phyloP scores from a whole-genome alignment of 225 moss, liverwort and hornwort species.

The Rhytidiadelphus loreus region DNA sequence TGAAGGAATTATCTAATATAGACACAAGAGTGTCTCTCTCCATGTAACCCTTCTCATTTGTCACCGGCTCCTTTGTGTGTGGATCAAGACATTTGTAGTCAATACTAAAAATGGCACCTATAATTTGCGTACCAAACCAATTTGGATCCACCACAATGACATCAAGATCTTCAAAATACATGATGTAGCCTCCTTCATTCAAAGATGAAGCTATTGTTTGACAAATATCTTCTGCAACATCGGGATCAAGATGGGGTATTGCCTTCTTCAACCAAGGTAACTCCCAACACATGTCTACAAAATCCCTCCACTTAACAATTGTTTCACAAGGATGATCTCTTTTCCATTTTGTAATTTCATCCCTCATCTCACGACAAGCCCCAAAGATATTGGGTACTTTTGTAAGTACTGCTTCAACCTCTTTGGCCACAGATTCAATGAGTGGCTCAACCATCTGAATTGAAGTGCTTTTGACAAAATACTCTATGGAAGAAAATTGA shows the following conservation, averaged over 20 bases:
- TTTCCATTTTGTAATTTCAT: background rate
- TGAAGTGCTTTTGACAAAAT: background rate
- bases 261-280: accelerated
- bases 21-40: background rate
- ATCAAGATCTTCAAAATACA: background rate
- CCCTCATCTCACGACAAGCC: background rate
- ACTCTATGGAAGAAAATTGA: background rate
- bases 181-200: background rate
- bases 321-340: too few species aligned
- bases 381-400: background rate
- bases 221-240: background rate
- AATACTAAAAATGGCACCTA: background rate
- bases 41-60: background rate
- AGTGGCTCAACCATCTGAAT: background rate
- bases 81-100: background rate
- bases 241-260: accelerated
- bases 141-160: background rate
- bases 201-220: background rate
- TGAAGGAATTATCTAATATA: background rate
- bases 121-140: background rate
- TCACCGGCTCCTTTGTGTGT: accelerated
- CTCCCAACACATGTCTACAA: background rate
- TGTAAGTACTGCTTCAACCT: background rate
- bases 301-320: background rate
- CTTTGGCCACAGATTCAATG: too few species aligned